Evolutionary conservation across 768 basidiomycete genomes (phyloP), one percentile per base, ranked within the genome.

Genomic region (Pulveroboletus frians): DNA sequence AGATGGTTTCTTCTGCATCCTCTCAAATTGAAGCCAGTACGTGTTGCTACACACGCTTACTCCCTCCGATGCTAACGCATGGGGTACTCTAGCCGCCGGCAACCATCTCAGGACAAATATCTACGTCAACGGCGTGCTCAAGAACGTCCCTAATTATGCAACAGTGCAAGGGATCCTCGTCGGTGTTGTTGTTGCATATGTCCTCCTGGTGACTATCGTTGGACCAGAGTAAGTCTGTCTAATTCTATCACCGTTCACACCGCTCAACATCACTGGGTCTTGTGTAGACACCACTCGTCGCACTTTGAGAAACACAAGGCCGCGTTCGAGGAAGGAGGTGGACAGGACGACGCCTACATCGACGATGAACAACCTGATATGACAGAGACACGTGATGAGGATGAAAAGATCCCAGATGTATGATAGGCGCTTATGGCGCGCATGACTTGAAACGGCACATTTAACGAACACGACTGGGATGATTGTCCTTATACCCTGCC

Each of bases 151-250:
- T 3, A 77, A 89, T 61, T 89, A 88, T 56, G 85, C 84, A 3
- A 86, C 65, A 9, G 88, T 89, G 9, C 87, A 90, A 71, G 89
- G 87, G n/a, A 92, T 96, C 62, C 73, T 96, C 34, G 84, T 96
- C 40, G 92, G 92, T 14, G 73, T 78, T 17, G 84, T 96, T 13
- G 77, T 86, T 0, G 85, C 81, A 0, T 94, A 85, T 56, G 79
- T 89, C 30, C 59, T 95, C 32, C 21, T 91, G 57, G 76, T 89
- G 57, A 85, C 84, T 7, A 73, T 91, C 53, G 71, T 94, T 52
- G 93, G 92, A 2, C 85, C 87, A 2, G 84, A 84, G 84, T 84
- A 56, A 43, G 85, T 78, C 31, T 26, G 41, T 10, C 26, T 15
- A 0, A 39, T 18, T 20, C 31, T 18, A 27, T 43, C 13, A 1